A percentile compares a stretch with the other conserved stretches of the same genome.
Evolutionary conservation across 768 basidiomycete genomes (phyloP).

Genomic region (Tylopilus balloui): DNA sequence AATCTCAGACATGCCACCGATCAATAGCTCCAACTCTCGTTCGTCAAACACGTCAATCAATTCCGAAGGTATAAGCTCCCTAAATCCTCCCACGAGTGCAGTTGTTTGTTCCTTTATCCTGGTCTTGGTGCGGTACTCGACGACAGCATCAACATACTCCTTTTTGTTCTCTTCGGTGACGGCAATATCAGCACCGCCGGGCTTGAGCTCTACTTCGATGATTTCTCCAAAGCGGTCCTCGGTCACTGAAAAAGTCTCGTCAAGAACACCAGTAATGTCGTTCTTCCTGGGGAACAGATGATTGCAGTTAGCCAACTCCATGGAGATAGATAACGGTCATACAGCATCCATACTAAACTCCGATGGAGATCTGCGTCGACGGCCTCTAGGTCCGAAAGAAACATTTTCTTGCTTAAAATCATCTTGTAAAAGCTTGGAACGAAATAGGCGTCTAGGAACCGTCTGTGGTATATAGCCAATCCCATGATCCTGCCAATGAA

Average conservation of each 20-base stretch:
- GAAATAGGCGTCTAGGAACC: slow-evolving; percentile 77
- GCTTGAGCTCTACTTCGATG: slow-evolving; percentile 60
- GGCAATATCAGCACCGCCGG: slow-evolving; percentile 52
- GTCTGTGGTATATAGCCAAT: slow-evolving; percentile 71
- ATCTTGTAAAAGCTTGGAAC: slow-evolving; percentile 80
- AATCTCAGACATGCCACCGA: slow-evolving; percentile 91
- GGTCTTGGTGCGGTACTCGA: slow-evolving; percentile 77
- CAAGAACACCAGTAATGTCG: slow-evolving; percentile 69
- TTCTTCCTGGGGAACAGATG: slow-evolving; percentile 48
- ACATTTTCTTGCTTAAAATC: slow-evolving; percentile 58
- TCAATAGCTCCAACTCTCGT: slow-evolving; percentile 81
- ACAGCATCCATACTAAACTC: slow-evolving; percentile 74
- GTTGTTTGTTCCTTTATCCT: slow-evolving; percentile 82
- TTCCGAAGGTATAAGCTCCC: slow-evolving; percentile 79
- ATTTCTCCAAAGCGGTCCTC: slow-evolving; percentile 76
- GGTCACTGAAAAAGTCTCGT: slow-evolving; percentile 66
- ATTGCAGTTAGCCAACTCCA: neutral
- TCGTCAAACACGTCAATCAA: slow-evolving; percentile 89
- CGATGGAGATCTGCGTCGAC: slow-evolving; percentile 66
- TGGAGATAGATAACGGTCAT: slow-evolving; percentile 14
- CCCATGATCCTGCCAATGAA: slow-evolving; percentile 75
- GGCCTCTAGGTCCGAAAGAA: slow-evolving; percentile 61
- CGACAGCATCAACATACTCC: slow-evolving; percentile 72
- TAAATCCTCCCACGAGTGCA: slow-evolving; percentile 81
- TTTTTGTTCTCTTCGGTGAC: slow-evolving; percentile 77